phyloP scores from a whole-genome alignment of 176 grass and related monocot genomes.

The Tillandsia leiboldiana region DNA sequence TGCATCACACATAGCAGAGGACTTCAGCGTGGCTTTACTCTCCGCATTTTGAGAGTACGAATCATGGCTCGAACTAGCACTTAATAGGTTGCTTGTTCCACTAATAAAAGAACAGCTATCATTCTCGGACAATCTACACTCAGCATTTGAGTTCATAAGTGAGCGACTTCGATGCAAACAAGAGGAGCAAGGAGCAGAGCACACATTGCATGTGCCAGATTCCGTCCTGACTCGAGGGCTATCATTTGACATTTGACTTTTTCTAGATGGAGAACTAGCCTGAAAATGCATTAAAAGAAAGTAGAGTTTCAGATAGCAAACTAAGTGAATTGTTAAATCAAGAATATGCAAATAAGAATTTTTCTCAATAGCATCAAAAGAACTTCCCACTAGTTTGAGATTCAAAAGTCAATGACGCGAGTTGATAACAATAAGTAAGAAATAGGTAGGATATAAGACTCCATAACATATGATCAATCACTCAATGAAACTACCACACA shows the following conservation, averaged over 20 bases:
- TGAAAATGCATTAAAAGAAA: too few relatives aligned
- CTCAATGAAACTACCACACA: too few relatives aligned
- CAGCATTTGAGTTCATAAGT: constrained; percentile 30
- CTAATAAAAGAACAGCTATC: constrained; percentile 32
- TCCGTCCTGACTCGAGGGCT: constrained; percentile 27
- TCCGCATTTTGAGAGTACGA: constrained; percentile 51
- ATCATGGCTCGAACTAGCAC: constrained; percentile 53
- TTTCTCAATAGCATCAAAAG: too few relatives aligned
- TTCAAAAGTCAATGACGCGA: too few relatives aligned
- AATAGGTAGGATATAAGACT: too few relatives aligned
- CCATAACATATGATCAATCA: too few relatives aligned
- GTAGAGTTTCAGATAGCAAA: too few relatives aligned
- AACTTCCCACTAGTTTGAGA: too few relatives aligned
- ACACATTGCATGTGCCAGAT: constrained; percentile 75
- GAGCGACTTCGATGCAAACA: constrained; percentile 46
- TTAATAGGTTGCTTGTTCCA: constrained; percentile 33
- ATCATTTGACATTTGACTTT: neutral
- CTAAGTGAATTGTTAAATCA: too few relatives aligned
- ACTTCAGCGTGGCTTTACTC: constrained; percentile 32
- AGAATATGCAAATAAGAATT: too few relatives aligned
- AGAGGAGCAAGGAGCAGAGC: constrained; percentile 61
- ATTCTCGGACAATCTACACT: constrained; percentile 52
- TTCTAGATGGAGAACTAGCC: too few relatives aligned
- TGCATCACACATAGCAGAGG: constrained; percentile 29
- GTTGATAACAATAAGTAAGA: too few relatives aligned